phyloP scores from a whole-genome alignment of 2,329 filamentous ascomycete species.

The Aspergillus costaricaensis region DNA sequence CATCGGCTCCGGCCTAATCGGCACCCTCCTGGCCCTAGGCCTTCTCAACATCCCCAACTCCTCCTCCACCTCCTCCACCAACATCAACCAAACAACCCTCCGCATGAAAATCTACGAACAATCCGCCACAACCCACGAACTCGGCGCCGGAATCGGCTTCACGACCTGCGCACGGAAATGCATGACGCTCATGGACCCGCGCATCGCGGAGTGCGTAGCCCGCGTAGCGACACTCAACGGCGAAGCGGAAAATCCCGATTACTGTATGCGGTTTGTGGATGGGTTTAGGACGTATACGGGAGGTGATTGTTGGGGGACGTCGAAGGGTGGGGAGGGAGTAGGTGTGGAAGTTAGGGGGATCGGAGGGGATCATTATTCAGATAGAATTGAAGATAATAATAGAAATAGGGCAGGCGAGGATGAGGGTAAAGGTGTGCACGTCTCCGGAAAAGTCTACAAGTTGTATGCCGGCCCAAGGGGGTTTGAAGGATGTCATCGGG shows the following conservation, averaged over 20 bases:
- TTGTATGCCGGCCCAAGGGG: slow-evolving; percentile 18
- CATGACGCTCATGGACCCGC: slow-evolving; percentile 24
- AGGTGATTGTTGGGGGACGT: neutral
- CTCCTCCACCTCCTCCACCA: neutral
- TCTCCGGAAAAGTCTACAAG: slow-evolving; percentile 19
- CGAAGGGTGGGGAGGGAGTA: neutral
- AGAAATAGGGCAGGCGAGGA: neutral
- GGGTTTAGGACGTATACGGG: slow-evolving; percentile 24
- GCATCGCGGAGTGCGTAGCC: slow-evolving; percentile 17
- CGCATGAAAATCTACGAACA: slow-evolving; percentile 32
- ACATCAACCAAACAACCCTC: slow-evolving; percentile 9
- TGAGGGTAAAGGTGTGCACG: slow-evolving; percentile 5
- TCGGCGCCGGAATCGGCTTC: slow-evolving; percentile 32
- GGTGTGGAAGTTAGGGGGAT: too few relatives aligned
- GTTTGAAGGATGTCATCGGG: slow-evolving; percentile 38
- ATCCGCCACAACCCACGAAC: slow-evolving; percentile 20
- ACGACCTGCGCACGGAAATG: slow-evolving; percentile 23
- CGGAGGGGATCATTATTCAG: too few relatives aligned
- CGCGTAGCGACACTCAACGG: slow-evolving; percentile 17
- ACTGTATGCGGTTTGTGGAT: slow-evolving; percentile 28
- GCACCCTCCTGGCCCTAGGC: slow-evolving; percentile 28
- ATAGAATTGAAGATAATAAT: too few relatives aligned
- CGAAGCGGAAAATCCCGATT: slow-evolving; percentile 15
- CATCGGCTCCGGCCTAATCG: slow-evolving; percentile 34
- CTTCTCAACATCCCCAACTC: slow-evolving; percentile 15